Evolutionary conservation across 768 basidiomycete species (phyloP).

Genomic region (Hemileccinum impolitum): DNA sequence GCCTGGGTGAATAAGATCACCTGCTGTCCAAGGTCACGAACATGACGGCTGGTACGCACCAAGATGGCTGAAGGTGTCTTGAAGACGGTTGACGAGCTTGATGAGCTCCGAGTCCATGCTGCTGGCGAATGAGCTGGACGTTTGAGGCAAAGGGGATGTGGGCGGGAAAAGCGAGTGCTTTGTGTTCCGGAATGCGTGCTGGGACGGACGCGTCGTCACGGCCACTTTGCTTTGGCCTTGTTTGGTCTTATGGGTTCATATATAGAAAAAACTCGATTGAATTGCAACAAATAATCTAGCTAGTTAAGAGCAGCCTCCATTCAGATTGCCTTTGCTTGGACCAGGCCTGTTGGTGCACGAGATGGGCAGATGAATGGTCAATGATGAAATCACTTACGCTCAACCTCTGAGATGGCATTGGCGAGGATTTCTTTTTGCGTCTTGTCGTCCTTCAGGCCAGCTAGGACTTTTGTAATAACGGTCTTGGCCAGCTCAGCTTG

Average conservation of each 20-base stretch:
- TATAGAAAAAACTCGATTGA: too few species aligned
- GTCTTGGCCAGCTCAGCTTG: constrained; percentile 87
- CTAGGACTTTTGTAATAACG: constrained; percentile 86
- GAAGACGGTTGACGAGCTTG: constrained; percentile 90
- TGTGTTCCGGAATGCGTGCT: constrained; percentile 17
- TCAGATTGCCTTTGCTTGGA: constrained; percentile 91
- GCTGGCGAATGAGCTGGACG: not conserved
- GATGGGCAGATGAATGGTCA: not conserved
- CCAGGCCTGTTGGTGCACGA: constrained; percentile 55
- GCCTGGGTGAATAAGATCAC: constrained; percentile 41
- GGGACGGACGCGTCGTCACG: constrained; percentile 30
- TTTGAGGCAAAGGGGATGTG: not conserved
- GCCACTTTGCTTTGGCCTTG: constrained; percentile 27
- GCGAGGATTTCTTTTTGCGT: constrained; percentile 79
- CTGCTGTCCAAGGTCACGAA: constrained; percentile 1
- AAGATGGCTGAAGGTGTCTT: constrained; percentile 87
- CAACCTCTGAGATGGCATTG: constrained; percentile 82
- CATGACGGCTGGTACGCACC: constrained; percentile 46
- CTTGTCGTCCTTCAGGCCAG: constrained; percentile 82
- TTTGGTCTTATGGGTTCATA: constrained; percentile 14
- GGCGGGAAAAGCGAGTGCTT: constrained; percentile 3
- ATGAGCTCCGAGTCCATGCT: constrained; percentile 93
- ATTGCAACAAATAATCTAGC: constrained; percentile 21
- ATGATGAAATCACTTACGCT: constrained; percentile 63
- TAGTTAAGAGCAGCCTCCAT: constrained; percentile 9